Conservation (phyloP, 1,139 yeast species). For the Nadsonia commutata region DNA sequence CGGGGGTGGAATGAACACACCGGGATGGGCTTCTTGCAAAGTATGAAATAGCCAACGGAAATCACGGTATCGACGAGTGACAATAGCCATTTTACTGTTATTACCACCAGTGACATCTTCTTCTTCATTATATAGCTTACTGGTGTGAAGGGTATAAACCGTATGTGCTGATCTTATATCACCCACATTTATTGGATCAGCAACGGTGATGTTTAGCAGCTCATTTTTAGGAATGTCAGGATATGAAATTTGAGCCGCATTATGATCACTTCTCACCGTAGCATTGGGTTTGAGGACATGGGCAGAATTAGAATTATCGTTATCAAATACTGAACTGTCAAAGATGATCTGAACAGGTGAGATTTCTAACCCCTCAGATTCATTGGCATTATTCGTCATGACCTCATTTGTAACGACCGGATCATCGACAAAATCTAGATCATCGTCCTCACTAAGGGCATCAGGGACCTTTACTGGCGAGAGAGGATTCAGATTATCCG, state of each 20-base stretch:
- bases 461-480: background rate
- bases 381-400: background rate
- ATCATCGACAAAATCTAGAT: background rate
- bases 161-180: constrained; percentile 82
- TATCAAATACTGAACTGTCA: too few relatives aligned
- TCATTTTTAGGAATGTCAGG: background rate
- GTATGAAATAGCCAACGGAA: constrained; percentile 85
- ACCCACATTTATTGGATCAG: constrained; percentile 86
- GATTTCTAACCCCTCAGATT: too few relatives aligned
- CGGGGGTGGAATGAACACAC: constrained; percentile 87
- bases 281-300: too few relatives aligned
- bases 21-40: constrained; percentile 74
- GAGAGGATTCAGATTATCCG: background rate
- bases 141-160: constrained; percentile 64
- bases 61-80: constrained; percentile 67
- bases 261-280: too few relatives aligned
- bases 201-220: constrained; percentile 49
- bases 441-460: background rate
- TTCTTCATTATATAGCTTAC: constrained; percentile 29
- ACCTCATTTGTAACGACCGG: background rate
- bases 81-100: constrained; percentile 20
- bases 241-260: too few relatives aligned
- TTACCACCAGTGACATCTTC: constrained; percentile 26
- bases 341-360: too few relatives aligned
- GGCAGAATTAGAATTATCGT: too few relatives aligned